phyloP scores from a whole-genome alignment of 192 early-diverging fungal genomes.

The Podila minutissima region DNA sequence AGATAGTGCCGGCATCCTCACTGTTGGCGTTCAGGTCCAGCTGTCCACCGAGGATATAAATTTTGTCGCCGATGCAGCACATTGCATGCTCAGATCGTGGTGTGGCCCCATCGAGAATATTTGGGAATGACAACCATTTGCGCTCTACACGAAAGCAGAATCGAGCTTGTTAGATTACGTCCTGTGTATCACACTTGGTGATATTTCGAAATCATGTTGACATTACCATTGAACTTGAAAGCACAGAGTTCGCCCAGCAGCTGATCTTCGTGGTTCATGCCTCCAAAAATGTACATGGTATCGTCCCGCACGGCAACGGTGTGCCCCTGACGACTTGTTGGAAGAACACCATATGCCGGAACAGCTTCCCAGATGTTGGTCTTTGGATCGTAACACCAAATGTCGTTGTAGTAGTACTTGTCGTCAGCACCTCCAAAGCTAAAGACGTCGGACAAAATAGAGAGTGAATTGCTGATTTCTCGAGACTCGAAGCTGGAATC shows the following conservation, averaged over 20 bases:
- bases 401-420: slow-evolving; percentile 62
- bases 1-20: slow-evolving; percentile 54
- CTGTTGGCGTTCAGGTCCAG: slow-evolving; percentile 45
- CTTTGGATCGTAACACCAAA: slow-evolving; percentile 62
- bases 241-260: slow-evolving; percentile 60
- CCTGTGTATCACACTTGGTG: no score
- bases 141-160: slow-evolving; percentile 34
- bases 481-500: not conserved
- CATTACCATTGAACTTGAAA: slow-evolving; percentile 59
- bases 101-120: slow-evolving; percentile 55
- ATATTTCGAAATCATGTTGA: not conserved
- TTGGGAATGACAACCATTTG: slow-evolving; percentile 62
- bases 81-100: slow-evolving; percentile 55
- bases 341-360: slow-evolving; percentile 54
- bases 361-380: slow-evolving; percentile 55
- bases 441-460: not conserved
- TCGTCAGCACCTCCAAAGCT: slow-evolving; percentile 67
- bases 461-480: not conserved
- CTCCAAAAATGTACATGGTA: slow-evolving; percentile 66
- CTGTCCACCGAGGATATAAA: slow-evolving; percentile 66
- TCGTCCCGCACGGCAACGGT: slow-evolving; percentile 52
- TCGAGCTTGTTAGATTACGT: not conserved
- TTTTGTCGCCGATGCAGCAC: slow-evolving; percentile 54
- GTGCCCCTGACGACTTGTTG: slow-evolving; percentile 53
- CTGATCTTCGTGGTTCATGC: slow-evolving; percentile 52